Evolutionary conservation across 192 early-diverging fungal species (phyloP).

Genomic region (Endogone sp.): DNA sequence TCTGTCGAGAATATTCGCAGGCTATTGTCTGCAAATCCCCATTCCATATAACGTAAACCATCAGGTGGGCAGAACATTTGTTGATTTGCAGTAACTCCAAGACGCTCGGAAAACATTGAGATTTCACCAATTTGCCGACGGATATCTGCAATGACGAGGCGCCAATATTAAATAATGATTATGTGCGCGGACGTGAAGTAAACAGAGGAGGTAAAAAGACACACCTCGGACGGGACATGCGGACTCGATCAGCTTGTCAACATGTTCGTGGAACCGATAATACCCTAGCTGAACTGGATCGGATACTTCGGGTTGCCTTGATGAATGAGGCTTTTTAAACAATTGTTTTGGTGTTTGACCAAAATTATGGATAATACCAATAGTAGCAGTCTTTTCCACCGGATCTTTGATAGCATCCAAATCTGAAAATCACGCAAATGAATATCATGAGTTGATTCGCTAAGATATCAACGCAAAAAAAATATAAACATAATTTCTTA

Average conservation of each 20-base stretch:
- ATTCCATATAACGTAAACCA: conserved; percentile 50
- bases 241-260: conserved; percentile 51
- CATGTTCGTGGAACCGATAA: conserved; percentile 41
- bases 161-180: neutral
- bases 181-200: neutral
- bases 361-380: conserved; percentile 96
- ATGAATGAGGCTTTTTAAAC: conserved; percentile 82
- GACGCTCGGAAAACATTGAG: conserved; percentile 37
- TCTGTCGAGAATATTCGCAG: conserved; percentile 49
- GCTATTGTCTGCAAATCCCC: conserved; percentile 61
- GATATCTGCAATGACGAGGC: conserved; percentile 35
- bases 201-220: neutral
- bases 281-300: conserved; percentile 36
- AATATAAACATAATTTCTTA: conserved; percentile 7
- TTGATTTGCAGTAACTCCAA: conserved; percentile 30
- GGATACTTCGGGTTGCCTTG: conserved; percentile 29
- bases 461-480: too few species aligned
- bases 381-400: conserved; percentile 82
- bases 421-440: too few species aligned
- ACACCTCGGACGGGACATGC: conserved; percentile 47
- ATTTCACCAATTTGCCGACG: conserved; percentile 46
- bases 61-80: conserved; percentile 41
- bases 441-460: too few species aligned
- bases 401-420: conserved; percentile 86
- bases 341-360: conserved; percentile 93